These are phyloP conservation scores for Galerina sulciceps DNA, from an alignment of 768 basidiomycete genomes.

Conservation along the genomic window DNA sequence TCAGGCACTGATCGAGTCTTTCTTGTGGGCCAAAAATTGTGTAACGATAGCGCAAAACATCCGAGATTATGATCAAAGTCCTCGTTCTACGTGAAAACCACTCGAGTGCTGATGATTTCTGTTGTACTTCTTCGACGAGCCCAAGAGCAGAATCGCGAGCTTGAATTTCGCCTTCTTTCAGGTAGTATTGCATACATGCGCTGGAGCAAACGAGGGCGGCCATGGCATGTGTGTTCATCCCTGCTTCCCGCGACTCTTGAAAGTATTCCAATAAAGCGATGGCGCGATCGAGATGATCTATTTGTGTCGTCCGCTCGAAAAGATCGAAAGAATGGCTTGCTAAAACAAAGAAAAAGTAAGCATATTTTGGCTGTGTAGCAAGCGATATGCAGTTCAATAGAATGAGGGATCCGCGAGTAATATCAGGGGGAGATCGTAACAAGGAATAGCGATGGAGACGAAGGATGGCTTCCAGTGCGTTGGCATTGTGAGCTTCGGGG, in stretches of 20 bases:
- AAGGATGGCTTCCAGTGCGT: conserved; percentile 2
- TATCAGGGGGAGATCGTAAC: neutral
- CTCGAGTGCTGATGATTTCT: too few relatives aligned
- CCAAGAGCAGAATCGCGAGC: conserved; percentile 8
- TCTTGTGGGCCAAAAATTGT: neutral
- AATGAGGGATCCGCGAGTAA: neutral
- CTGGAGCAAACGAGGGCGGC: neutral
- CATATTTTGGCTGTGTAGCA: neutral
- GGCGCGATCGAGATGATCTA: conserved; percentile 1
- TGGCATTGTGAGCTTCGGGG: neutral
- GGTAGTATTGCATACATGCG: conserved; percentile 8
- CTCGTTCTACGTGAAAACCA: conserved; percentile 8
- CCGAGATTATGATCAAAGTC: conserved; percentile 5
- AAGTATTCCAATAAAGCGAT: conserved; percentile 1
- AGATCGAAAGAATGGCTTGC: conserved; percentile 7
- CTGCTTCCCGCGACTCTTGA: neutral
- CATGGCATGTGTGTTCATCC: neutral
- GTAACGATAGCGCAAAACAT: conserved; percentile 6
- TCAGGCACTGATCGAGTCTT: neutral
- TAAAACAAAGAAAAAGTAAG: conserved; percentile 4
- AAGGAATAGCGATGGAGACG: conserved; percentile 6
- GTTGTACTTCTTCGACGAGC: neutral
- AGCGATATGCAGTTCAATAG: neutral
- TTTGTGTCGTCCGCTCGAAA: conserved; percentile 5
- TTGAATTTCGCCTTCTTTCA: neutral